Percentiles rank a stretch among this genome's conserved stretches.
Conservation (phyloP, 1,139 yeast genomes). For the Arxiozyma slooffiae region DNA sequence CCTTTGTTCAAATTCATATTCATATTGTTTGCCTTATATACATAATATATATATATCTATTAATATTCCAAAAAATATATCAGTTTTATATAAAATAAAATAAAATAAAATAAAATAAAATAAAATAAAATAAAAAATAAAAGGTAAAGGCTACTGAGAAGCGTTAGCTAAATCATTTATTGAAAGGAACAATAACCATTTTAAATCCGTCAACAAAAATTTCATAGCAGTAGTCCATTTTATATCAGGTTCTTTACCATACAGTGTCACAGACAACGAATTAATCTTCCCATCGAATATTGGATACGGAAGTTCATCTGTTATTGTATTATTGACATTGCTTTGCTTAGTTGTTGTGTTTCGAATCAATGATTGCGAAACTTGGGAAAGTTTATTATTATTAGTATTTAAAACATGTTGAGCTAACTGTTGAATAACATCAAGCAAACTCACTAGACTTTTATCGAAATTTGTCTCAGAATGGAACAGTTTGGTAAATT, state of each 20-base stretch:
- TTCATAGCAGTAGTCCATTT: constrained; percentile 92
- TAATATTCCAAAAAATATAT: not conserved
- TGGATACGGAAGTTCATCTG: constrained; percentile 50
- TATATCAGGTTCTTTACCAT: constrained; percentile 52
- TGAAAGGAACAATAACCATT: constrained; percentile 35
- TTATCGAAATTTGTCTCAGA: constrained; percentile 29
- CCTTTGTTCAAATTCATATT: not conserved
- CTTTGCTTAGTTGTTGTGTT: not conserved
- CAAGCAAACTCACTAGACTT: constrained; percentile 24
- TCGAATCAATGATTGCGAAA: not conserved
- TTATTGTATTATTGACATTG: not conserved
- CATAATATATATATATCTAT: not conserved
- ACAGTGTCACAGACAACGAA: constrained; percentile 61
- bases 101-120: no score
- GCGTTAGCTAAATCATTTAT: constrained; percentile 13
- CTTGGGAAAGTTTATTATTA: not conserved
- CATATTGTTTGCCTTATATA: not conserved
- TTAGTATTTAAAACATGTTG: constrained; percentile 10
- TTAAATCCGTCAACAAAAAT: constrained; percentile 56
- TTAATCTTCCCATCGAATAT: constrained; percentile 62
- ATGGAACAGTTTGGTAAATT: constrained; percentile 29
- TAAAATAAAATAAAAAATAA: no score
- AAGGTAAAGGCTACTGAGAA: not conserved
- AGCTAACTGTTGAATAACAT: constrained; percentile 19
- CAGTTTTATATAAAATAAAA: not conserved